Conservation (phyloP, 352 stramenopile genomes). For the Pythium insidiosum region DNA sequence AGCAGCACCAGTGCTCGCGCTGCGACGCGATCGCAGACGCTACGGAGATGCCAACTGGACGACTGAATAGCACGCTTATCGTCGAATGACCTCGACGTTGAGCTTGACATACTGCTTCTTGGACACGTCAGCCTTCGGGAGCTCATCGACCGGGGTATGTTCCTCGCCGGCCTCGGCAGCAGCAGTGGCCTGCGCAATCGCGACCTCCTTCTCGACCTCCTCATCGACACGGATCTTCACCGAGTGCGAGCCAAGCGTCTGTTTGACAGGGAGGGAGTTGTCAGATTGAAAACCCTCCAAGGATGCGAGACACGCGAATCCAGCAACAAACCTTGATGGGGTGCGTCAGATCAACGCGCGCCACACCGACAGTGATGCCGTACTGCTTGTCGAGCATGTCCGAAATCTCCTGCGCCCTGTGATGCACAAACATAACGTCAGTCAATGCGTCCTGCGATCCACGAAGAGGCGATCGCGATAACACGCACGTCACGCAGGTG, state of each 20-base stretch:
- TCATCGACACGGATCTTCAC: slow-evolving; percentile 83
- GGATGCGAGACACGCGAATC: not conserved
- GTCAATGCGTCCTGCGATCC: not conserved
- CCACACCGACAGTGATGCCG: slow-evolving; percentile 71
- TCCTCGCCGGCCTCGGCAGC: slow-evolving; percentile 16
- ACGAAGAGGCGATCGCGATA: not conserved
- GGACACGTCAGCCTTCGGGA: slow-evolving; percentile 33
- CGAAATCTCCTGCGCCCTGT: slow-evolving; percentile 72
- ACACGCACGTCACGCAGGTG: slow-evolving; percentile 53
- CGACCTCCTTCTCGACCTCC: slow-evolving; percentile 61
- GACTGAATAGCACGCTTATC: too few species aligned
- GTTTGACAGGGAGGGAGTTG: too few species aligned
- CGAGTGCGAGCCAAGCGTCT: slow-evolving; percentile 69
- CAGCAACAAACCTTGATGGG: slow-evolving; percentile 51
- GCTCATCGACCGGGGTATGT: too few species aligned
- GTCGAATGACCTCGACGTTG: slow-evolving; percentile 49
- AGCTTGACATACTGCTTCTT: slow-evolving; percentile 78
- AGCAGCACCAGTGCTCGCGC: too few species aligned
- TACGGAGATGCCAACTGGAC: too few species aligned
- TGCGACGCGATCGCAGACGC: too few species aligned
- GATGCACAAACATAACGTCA: not conserved
- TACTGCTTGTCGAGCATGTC: slow-evolving; percentile 83
- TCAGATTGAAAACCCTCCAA: too few species aligned
- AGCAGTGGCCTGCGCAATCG: slow-evolving; percentile 26
- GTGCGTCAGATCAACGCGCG: slow-evolving; percentile 58